These are phyloP conservation scores for Penicillium antarcticum DNA, from an alignment of 495 filamentous ascomycete genomes.

Conservation along the genomic window DNA sequence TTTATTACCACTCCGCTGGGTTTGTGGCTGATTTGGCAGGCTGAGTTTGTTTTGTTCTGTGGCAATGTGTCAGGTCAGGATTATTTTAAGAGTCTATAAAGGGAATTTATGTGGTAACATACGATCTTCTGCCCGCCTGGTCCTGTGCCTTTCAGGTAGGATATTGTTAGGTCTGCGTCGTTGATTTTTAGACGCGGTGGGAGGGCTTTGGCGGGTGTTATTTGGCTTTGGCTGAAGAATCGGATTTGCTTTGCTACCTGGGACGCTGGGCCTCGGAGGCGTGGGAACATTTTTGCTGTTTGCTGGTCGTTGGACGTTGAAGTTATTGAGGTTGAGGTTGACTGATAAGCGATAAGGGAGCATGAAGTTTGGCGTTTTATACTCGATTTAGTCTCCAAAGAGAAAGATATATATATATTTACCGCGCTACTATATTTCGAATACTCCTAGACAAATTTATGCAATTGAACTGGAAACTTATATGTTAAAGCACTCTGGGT, in stretches of 20 bases:
- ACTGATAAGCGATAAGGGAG: slow-evolving; percentile 3
- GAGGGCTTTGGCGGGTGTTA: slow-evolving; percentile 49
- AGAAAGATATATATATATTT: too few species aligned
- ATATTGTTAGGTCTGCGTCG: slow-evolving; percentile 75
- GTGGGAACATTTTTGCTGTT: slow-evolving; percentile 7
- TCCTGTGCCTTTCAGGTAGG: slow-evolving; percentile 87
- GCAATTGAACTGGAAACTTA: too few species aligned
- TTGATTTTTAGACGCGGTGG: slow-evolving; percentile 72
- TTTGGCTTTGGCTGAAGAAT: slow-evolving; percentile 26
- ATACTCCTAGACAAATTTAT: too few species aligned
- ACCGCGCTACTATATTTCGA: too few species aligned
- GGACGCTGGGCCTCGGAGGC: not conserved
- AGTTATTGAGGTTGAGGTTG: not conserved
- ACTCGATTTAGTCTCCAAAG: too few species aligned
- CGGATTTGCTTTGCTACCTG: not conserved
- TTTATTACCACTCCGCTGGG: slow-evolving; percentile 90
- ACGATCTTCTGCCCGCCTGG: slow-evolving; percentile 94
- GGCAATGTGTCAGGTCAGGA: too few species aligned
- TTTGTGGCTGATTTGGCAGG: slow-evolving; percentile 87
- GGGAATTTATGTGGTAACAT: slow-evolving; percentile 7
- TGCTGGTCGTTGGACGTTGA: not conserved
- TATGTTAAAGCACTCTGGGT: too few species aligned
- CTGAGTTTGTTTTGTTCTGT: slow-evolving; percentile 94
- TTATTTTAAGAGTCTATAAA: too few species aligned
- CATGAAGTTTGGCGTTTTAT: not conserved